Conservation (phyloP, 2,329 filamentous ascomycete genomes). For the Pezicula radicicola region DNA sequence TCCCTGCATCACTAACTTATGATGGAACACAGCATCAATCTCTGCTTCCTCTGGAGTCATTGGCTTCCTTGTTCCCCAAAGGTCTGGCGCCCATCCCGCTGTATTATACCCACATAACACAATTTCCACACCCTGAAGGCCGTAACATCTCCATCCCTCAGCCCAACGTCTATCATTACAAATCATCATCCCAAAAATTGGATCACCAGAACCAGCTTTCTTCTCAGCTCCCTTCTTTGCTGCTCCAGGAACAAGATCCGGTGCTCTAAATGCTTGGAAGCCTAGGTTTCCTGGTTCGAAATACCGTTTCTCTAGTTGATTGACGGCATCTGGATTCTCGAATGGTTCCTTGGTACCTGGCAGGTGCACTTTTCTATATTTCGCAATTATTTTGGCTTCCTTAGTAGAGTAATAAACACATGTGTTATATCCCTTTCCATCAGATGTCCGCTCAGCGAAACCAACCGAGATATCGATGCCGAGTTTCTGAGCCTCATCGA, state of each 20-base stretch:
- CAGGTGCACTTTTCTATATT: constrained; percentile 54
- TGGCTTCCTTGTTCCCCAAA: constrained; percentile 37
- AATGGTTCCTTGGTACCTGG: constrained; percentile 51
- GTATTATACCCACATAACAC: constrained; percentile 50
- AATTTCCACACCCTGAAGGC: constrained; percentile 47
- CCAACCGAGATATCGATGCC: constrained; percentile 50
- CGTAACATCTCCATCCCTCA: constrained; percentile 49
- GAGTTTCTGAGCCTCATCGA: constrained; percentile 43
- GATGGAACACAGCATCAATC: constrained; percentile 46
- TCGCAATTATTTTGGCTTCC: constrained; percentile 38
- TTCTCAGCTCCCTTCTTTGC: constrained; percentile 29
- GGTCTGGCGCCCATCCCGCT: constrained; percentile 43
- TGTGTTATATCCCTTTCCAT: constrained; percentile 47
- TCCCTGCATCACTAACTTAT: constrained; percentile 47
- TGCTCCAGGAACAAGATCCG: constrained; percentile 37
- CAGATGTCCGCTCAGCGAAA: constrained; percentile 45
- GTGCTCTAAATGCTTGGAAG: constrained; percentile 49
- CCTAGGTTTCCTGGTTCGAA: constrained; percentile 50
- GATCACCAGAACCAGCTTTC: constrained; percentile 37
- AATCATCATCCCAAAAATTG: constrained; percentile 52
- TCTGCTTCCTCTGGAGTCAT: constrained; percentile 42
- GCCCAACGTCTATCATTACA: constrained; percentile 54
- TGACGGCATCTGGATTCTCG: constrained; percentile 41
- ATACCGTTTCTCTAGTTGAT: constrained; percentile 55
- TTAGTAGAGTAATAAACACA: constrained; percentile 47